Base-by-base conservation (phyloP, 1,139 yeast species). In the Blastobotrys serpentis region DNA sequence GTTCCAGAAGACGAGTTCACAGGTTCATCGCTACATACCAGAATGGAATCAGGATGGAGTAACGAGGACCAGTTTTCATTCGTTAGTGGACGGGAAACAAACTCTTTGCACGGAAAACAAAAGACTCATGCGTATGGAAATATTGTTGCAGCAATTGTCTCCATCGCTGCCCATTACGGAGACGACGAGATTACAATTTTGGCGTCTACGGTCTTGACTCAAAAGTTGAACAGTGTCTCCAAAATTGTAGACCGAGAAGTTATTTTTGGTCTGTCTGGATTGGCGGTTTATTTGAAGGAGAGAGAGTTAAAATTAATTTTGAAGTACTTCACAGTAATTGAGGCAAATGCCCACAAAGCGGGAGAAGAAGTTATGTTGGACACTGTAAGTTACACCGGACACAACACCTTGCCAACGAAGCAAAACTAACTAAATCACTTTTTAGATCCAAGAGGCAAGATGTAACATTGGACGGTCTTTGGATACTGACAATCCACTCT, bases 201-300 rank as follows among this genome's bases (percentile, higher is more conserved):
- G 55, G 84, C 95, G 0, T 82, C 87, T 5, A 85, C 96, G 0
- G 83, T 92, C 40, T 73, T 92, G 50, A 79, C 87, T 14, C 98
- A 92, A 66, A 92, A 92, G 61, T 73, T 82, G n/a, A 73, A 73
- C 44, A 74, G 72, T 29, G 70, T 71, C 5, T 69, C 75, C 2
- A 56, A 62, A 32, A 63, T 60, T 6, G 59, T 74, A 34, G 77
- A 74, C 46, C 56, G 54, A 8, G 67, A 66, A 42, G 66, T 69
- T n/a, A 68, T 84, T 42, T 72, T 73, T 43, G 88, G 87, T 0
- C 71, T 83, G 50, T 75, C 79, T 2, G 73, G 74, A 14, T 75
- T 84, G 59, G 82, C 84, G 3, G 82, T 81, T 8, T 70, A 67
- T 47, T 75, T 82, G 52, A 78, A 82, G 5, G 82, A 78, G 55